phyloP scores from a whole-genome alignment of 2,329 filamentous ascomycete species.

The Gaeumannomyces tritici region DNA sequence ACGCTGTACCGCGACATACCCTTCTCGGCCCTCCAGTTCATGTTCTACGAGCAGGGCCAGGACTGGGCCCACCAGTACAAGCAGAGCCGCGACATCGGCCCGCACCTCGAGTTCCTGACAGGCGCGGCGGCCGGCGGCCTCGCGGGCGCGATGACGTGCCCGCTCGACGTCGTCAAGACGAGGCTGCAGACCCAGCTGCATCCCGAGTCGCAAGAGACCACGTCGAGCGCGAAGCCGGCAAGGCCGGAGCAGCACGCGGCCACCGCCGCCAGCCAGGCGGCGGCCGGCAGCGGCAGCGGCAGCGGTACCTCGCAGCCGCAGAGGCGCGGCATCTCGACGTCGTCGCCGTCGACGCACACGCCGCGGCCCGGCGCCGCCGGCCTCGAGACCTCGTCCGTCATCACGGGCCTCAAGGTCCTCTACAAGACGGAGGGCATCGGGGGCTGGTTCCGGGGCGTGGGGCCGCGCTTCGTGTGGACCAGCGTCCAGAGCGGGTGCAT shows the following conservation, averaged over 20 bases:
- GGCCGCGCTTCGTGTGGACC: slow-evolving; percentile 89
- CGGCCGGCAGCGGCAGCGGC: slow-evolving; percentile 7
- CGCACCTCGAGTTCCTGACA: slow-evolving; percentile 77
- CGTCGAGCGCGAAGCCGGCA: slow-evolving; percentile 12
- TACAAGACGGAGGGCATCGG: slow-evolving; percentile 81
- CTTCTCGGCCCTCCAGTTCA: slow-evolving; percentile 93
- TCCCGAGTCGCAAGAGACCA: slow-evolving; percentile 17
- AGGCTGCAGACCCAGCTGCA: slow-evolving; percentile 85
- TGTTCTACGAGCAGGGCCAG: slow-evolving; percentile 95
- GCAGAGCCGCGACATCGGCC: slow-evolving; percentile 73
- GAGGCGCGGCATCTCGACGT: slow-evolving; percentile 75
- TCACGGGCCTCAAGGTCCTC: slow-evolving; percentile 75
- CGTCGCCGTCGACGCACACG: slow-evolving; percentile 76
- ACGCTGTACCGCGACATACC: slow-evolving; percentile 90
- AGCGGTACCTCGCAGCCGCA: slow-evolving; percentile 28
- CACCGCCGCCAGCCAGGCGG: slow-evolving; percentile 13
- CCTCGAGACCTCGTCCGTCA: slow-evolving; percentile 81
- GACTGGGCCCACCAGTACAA: slow-evolving; percentile 70
- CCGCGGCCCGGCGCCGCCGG: slow-evolving; percentile 68
- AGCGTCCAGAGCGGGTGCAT: slow-evolving; percentile 95
- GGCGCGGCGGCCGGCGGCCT: slow-evolving; percentile 85
- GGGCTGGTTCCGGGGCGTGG: slow-evolving; percentile 92
- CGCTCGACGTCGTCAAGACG: slow-evolving; percentile 95
- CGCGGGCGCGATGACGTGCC: slow-evolving; percentile 89
- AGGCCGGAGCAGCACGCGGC: slow-evolving; percentile 11